Evolutionary conservation across 2,329 filamentous ascomycete genomes (phyloP).

Genomic region (Ophiostoma sp.): DNA sequence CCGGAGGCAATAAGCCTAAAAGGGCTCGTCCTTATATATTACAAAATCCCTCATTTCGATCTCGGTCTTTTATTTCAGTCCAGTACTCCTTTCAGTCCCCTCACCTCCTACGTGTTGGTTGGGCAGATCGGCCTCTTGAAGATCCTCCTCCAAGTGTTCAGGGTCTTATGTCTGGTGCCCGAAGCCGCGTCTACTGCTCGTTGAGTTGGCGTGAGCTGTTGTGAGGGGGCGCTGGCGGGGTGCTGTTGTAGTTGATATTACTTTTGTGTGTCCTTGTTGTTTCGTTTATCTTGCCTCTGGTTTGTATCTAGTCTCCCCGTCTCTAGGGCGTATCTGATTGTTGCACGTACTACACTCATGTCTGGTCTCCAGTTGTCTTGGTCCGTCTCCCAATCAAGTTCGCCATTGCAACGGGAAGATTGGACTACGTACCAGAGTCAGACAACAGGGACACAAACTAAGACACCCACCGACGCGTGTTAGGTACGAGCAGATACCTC

Average conservation of each 20-base stretch:
- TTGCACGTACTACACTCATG: no score
- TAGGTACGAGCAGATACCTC: background rate
- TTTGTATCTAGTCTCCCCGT: no score
- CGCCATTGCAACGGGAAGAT: no score
- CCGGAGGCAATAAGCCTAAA: no score
- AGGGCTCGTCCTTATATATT: no score
- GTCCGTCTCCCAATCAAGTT: no score
- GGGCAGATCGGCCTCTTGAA: background rate
- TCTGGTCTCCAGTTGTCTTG: no score
- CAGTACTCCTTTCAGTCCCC: background rate
- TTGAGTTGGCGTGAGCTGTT: background rate
- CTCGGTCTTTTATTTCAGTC: background rate
- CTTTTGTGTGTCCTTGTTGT: background rate
- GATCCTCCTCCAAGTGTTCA: background rate
- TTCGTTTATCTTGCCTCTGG: constrained; percentile 1
- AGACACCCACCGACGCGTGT: no score
- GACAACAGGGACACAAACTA: no score
- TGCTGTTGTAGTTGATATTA: background rate
- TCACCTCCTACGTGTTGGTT: background rate
- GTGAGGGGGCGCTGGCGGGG: background rate
- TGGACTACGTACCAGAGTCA: no score
- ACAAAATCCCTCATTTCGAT: background rate
- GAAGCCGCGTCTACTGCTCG: background rate
- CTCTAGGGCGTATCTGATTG: no score
- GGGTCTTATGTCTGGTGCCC: background rate